Conservation (phyloP, 129 eudicot species). For the Flaveria trinervia region DNA sequence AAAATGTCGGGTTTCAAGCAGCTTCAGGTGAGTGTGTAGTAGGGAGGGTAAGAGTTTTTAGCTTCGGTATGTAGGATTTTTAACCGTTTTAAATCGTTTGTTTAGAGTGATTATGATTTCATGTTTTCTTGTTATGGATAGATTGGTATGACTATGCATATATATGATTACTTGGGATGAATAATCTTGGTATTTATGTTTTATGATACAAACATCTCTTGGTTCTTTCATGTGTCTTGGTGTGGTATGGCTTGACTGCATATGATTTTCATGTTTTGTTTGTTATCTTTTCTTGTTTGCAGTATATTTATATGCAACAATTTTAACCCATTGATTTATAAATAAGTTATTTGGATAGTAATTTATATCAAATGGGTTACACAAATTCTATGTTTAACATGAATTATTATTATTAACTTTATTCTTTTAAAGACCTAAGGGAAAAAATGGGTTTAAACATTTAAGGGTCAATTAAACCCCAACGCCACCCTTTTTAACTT, state of each 20-base stretch:
- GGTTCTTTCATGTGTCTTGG: background rate
- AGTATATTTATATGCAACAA: too few species aligned
- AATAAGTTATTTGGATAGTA: too few species aligned
- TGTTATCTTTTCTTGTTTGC: background rate
- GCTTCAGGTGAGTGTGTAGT: slow-evolving; percentile 38
- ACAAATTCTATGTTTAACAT: background rate
- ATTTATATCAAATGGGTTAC: background rate
- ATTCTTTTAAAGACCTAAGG: too few species aligned
- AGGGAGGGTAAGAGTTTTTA: slow-evolving; percentile 30
- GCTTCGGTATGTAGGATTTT: slow-evolving; percentile 31
- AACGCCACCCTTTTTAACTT: too few species aligned
- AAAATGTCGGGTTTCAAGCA: slow-evolving; percentile 21
- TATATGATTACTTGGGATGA: slow-evolving; percentile 20
- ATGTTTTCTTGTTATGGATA: slow-evolving; percentile 20
- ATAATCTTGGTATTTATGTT: slow-evolving; percentile 1
- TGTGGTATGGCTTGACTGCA: background rate
- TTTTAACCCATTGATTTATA: too few species aligned
- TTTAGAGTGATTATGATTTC: slow-evolving; percentile 31
- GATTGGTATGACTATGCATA: slow-evolving; percentile 21
- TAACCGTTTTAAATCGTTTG: slow-evolving; percentile 21
- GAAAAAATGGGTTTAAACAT: too few species aligned
- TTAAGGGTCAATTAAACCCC: too few species aligned
- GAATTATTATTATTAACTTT: too few species aligned
- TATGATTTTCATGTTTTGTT: background rate
- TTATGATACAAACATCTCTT: background rate